These are phyloP conservation scores for Mortierella sp. DNA, from an alignment of 371 early-diverging fungal genomes.

Conservation along the genomic window DNA sequence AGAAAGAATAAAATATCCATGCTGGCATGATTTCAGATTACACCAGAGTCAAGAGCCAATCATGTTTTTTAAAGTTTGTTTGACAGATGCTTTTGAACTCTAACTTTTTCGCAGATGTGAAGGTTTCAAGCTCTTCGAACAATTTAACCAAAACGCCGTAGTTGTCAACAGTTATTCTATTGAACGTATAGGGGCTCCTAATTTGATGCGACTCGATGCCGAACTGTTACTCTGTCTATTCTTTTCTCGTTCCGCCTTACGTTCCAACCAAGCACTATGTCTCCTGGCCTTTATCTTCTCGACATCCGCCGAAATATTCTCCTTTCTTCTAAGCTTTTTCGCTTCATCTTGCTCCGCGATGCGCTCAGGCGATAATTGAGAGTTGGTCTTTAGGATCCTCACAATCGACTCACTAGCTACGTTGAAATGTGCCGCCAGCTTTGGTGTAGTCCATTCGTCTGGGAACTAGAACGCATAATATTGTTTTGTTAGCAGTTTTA, in stretches of 20 bases:
- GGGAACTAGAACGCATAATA: slow-evolving; percentile 29
- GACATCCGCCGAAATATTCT: slow-evolving; percentile 11
- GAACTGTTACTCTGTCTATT: background rate
- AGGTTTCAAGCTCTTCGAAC: too few relatives aligned
- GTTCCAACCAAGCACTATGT: slow-evolving; percentile 26
- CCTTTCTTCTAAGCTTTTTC: slow-evolving; percentile 12
- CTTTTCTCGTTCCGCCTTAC: slow-evolving; percentile 15
- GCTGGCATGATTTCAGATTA: too few relatives aligned
- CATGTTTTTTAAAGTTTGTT: too few relatives aligned
- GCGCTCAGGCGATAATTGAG: slow-evolving; percentile 19
- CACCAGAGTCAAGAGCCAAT: too few relatives aligned
- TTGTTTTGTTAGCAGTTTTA: background rate
- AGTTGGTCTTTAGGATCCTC: slow-evolving; percentile 35
- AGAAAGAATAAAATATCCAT: too few relatives aligned
- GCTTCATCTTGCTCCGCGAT: slow-evolving; percentile 33
- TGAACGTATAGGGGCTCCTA: slow-evolving; percentile 37
- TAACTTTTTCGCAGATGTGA: too few relatives aligned
- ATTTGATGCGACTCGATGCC: slow-evolving; percentile 5
- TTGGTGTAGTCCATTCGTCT: slow-evolving; percentile 47
- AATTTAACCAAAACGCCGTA: too few relatives aligned
- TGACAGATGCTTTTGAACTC: too few relatives aligned
- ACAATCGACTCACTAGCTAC: slow-evolving; percentile 31
- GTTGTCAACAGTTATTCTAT: background rate
- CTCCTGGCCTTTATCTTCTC: slow-evolving; percentile 10
- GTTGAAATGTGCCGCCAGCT: slow-evolving; percentile 44